A percentile compares a stretch with the other conserved stretches of the same genome.
These are phyloP conservation scores for Fomitopsis pulvina DNA, from an alignment of 768 basidiomycete genomes.

Conservation along the genomic window DNA sequence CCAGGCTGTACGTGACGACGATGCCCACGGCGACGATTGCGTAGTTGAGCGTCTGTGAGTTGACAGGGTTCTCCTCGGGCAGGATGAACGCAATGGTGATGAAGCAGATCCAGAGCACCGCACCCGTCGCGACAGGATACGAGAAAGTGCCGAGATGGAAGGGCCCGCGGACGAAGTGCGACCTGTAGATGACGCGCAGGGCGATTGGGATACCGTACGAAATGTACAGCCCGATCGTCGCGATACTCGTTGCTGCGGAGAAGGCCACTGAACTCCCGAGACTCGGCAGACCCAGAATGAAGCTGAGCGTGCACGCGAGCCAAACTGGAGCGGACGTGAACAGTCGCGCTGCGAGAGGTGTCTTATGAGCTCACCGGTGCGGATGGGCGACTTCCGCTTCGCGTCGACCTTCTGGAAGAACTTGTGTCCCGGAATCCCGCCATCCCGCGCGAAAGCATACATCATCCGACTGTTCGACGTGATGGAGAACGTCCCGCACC, in stretches of 20 bases:
- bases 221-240: constrained; percentile 72
- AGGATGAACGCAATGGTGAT: constrained; percentile 73
- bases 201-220: constrained; percentile 71
- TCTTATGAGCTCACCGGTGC: constrained; percentile 43
- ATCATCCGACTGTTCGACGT: constrained; percentile 80
- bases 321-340: constrained; percentile 41
- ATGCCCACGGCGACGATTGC: constrained; percentile 72
- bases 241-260: constrained; percentile 47
- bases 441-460: constrained; percentile 76
- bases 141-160: constrained; percentile 67
- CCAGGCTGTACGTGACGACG: constrained; percentile 54
- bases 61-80: constrained; percentile 63
- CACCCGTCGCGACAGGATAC: constrained; percentile 46
- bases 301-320: constrained; percentile 72
- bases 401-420: constrained; percentile 61
- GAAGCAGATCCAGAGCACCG: constrained; percentile 65
- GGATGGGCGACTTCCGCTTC: constrained; percentile 55
- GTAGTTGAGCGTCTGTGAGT: constrained; percentile 70
- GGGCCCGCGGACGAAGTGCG: constrained; percentile 57
- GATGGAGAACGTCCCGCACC: constrained; percentile 72
- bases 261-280: constrained; percentile 71
- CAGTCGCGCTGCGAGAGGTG: not conserved
- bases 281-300: constrained; percentile 68
- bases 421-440: constrained; percentile 59
- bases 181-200: constrained; percentile 53